Base-by-base conservation (phyloP, 768 basidiomycete species). In the Nidula microcarpa region DNA sequence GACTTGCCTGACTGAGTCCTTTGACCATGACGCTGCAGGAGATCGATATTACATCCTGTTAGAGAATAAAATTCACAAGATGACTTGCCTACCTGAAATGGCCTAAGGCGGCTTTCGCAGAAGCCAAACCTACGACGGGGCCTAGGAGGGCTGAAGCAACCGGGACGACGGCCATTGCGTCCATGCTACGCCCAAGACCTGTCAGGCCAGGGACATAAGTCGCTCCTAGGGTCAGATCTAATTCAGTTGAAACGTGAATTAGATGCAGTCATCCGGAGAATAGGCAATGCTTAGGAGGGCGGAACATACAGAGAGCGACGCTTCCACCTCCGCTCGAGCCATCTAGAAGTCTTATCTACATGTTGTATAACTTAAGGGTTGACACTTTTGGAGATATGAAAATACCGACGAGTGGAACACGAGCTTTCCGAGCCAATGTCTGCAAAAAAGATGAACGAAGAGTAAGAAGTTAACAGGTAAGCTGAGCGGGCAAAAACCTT, bases 291-390 rank as follows among this genome's bases (percentile, higher is more conserved):
- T 5, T 41, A 41, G 10, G 11, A 8, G 8, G 4, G 16, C 7
- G 18, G 37, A 3, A 55, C 67, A 17, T 52, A 72, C 73, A 74
- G 8, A 65, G 64, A 16, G 72, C 68, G 5, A 74, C 73, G 45
- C 72, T 73, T 53, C 72, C 73, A 35, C 73, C 73, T 37, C 73
- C 73, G 46, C 73, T 74, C 4, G 73, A 74, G 32, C 73, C 73
- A 57, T 74, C 73, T 33, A 74, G 58, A 5, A 74, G 64, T 11
- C 73, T 66, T 51, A 74, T 65, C 73, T 74, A 46, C 18, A 34
- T 1, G 18, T n/a, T 11, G n/a, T 37, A 11, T 11, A 43, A 8
- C 34, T 23, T 23, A 1, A 23, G 23, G 23, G 23, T 23, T 23
- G 23, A 23, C 30, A 6, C 49, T n/a, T 46, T 5, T 16, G n/a